Evolutionary conservation across 352 stramenopile genomes (phyloP).

Genomic region (Pythium aristosporum): DNA sequence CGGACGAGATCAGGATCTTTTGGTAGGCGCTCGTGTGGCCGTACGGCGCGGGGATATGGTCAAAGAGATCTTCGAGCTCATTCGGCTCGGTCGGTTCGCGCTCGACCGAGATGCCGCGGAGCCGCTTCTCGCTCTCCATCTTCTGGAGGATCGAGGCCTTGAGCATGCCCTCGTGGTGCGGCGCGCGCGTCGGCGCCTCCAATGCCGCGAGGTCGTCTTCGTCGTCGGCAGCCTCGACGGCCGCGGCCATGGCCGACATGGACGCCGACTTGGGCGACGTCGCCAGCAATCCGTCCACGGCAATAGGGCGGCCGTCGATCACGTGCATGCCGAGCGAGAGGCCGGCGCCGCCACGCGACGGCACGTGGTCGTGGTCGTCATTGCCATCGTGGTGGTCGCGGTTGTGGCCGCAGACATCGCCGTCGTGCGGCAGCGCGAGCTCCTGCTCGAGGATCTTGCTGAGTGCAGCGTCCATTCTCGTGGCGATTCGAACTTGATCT

Average conservation of each 20-base stretch:
- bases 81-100: slow-evolving; percentile 35
- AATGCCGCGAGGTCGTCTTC: slow-evolving; percentile 28
- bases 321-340: slow-evolving; percentile 26
- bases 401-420: slow-evolving; percentile 26
- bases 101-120: slow-evolving; percentile 52
- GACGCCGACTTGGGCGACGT: slow-evolving; percentile 30
- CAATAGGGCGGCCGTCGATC: slow-evolving; percentile 24
- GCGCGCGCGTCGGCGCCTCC: slow-evolving; percentile 23
- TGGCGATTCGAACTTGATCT: not conserved
- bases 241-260: slow-evolving; percentile 20
- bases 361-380: not conserved
- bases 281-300: slow-evolving; percentile 15
- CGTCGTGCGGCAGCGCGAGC: slow-evolving; percentile 24
- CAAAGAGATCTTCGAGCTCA: slow-evolving; percentile 62
- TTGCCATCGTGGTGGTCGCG: slow-evolving; percentile 7
- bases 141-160: slow-evolving; percentile 80
- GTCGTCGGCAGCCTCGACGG: slow-evolving; percentile 17
- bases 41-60: slow-evolving; percentile 80
- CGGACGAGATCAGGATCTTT: slow-evolving; percentile 74
- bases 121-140: slow-evolving; percentile 67
- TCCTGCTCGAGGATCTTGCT: slow-evolving; percentile 27
- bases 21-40: slow-evolving; percentile 65
- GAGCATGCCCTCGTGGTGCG: slow-evolving; percentile 58
- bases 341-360: slow-evolving; percentile 2
- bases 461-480: slow-evolving; percentile 21